Evolutionary conservation across 2,329 filamentous ascomycete genomes (phyloP).

Genomic region (Diplodia intermedia): DNA sequence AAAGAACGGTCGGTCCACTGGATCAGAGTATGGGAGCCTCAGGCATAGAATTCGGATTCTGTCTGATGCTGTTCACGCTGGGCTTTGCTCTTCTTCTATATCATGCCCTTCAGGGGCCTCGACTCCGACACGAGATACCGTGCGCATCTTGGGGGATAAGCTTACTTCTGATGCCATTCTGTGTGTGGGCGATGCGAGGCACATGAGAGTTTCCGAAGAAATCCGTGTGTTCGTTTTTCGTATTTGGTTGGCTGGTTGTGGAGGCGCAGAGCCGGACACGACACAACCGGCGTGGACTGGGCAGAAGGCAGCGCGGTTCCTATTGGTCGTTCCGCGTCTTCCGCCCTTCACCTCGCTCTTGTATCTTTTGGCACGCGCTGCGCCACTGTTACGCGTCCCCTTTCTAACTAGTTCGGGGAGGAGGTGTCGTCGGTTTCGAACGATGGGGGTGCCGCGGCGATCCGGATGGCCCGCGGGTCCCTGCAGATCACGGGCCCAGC

Average conservation of each 20-base stretch:
- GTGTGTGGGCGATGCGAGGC: background rate
- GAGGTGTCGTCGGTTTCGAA: background rate
- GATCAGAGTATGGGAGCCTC: background rate
- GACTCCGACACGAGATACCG: background rate
- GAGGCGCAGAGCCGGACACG: background rate
- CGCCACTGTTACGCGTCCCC: slow-evolving; percentile 13
- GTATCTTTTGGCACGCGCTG: background rate
- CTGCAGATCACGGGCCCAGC: background rate
- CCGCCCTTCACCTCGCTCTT: background rate
- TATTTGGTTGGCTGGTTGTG: background rate
- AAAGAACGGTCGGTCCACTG: background rate
- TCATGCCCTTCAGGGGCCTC: background rate
- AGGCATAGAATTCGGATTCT: background rate
- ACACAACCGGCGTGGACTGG: background rate
- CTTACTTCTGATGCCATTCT: background rate
- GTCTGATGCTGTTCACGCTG: background rate
- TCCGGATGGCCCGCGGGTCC: background rate
- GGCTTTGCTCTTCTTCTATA: background rate
- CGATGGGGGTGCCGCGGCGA: background rate
- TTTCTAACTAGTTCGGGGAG: background rate
- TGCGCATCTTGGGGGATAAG: background rate
- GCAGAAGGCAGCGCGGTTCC: background rate
- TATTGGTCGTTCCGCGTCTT: background rate
- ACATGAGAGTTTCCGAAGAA: background rate
- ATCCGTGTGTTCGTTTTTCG: background rate